Evolutionary conservation across 1,284 basidiomycete species (phyloP).

Genomic region (Sporisorium graminicola): DNA sequence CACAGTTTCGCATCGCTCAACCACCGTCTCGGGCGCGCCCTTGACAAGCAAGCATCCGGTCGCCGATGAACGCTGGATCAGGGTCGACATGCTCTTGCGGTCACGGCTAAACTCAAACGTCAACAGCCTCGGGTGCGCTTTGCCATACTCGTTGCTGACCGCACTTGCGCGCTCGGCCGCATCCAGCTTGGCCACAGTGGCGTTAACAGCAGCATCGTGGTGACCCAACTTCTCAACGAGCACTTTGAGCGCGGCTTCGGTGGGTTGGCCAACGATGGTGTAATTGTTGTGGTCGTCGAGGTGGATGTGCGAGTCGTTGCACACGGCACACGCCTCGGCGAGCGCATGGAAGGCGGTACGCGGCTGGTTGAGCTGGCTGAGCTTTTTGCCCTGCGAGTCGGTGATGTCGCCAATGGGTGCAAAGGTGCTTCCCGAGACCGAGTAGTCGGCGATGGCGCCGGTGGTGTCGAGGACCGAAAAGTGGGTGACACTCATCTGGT

Average conservation of each 20-base stretch:
- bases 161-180: constrained; percentile 80
- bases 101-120: constrained; percentile 98
- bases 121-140: constrained; percentile 82
- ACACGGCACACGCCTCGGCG: constrained; percentile 64
- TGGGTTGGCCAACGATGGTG: constrained; percentile 92
- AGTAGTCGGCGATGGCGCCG: constrained; percentile 46
- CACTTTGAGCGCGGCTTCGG: constrained; percentile 73
- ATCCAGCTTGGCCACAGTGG: constrained; percentile 75
- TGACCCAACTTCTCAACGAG: constrained; percentile 86
- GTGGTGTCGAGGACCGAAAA: constrained; percentile 43
- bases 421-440: constrained; percentile 64
- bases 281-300: constrained; percentile 79
- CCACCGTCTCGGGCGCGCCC: constrained; percentile 93
- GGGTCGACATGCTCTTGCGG: constrained; percentile 98
- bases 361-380: constrained; percentile 49
- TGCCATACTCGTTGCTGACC: constrained; percentile 82
- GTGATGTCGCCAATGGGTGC: constrained; percentile 58
- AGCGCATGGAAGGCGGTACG: constrained; percentile 64
- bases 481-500: constrained; percentile 68
- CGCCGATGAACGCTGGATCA: constrained; percentile 75
- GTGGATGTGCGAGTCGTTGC: constrained; percentile 65
- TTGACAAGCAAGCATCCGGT: constrained; percentile 81
- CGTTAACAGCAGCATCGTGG: constrained; percentile 71
- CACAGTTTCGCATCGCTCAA: constrained; percentile 86
- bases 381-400: constrained; percentile 40